Evolutionary conservation across 2,329 filamentous ascomycete genomes (phyloP).

Genomic region (Nectriaceae sp.): DNA sequence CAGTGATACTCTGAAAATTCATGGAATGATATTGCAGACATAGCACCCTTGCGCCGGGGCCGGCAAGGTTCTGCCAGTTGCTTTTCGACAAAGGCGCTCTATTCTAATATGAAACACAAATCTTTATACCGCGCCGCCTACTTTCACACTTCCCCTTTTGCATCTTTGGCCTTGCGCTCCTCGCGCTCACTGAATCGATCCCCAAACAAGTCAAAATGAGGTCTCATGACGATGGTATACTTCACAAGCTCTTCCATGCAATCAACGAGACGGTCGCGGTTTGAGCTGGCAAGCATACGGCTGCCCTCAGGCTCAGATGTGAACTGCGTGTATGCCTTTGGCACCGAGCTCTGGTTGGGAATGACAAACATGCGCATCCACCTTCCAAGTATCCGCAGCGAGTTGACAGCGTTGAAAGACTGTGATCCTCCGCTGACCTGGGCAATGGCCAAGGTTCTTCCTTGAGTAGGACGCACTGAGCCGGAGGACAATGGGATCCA

Average conservation of each 20-base stretch:
- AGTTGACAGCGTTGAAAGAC: slow-evolving; percentile 68
- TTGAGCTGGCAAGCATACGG: slow-evolving; percentile 55
- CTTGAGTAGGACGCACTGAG: slow-evolving; percentile 65
- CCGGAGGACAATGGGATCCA: slow-evolving; percentile 67
- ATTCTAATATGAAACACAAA: too few species aligned
- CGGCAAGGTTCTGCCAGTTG: too few species aligned
- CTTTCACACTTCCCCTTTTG: too few species aligned
- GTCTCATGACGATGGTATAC: slow-evolving; percentile 65
- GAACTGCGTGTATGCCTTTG: slow-evolving; percentile 64
- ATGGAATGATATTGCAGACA: too few species aligned
- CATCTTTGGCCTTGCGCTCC: too few species aligned
- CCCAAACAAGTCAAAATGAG: slow-evolving; percentile 60
- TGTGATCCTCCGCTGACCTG: slow-evolving; percentile 67
- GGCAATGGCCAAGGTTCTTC: slow-evolving; percentile 61
- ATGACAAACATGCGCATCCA: slow-evolving; percentile 73
- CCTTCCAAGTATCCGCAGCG: slow-evolving; percentile 63
- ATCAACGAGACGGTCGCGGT: slow-evolving; percentile 62
- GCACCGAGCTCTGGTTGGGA: slow-evolving; percentile 66
- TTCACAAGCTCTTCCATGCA: slow-evolving; percentile 73
- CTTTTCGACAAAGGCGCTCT: too few species aligned
- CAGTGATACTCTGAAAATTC: too few species aligned
- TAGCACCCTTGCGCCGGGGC: too few species aligned
- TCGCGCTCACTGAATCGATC: too few species aligned
- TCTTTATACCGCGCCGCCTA: too few species aligned
- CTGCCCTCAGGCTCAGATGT: slow-evolving; percentile 49